Base-by-base conservation (phyloP, 768 basidiomycete genomes). In the Gloeostereum incarnatum region DNA sequence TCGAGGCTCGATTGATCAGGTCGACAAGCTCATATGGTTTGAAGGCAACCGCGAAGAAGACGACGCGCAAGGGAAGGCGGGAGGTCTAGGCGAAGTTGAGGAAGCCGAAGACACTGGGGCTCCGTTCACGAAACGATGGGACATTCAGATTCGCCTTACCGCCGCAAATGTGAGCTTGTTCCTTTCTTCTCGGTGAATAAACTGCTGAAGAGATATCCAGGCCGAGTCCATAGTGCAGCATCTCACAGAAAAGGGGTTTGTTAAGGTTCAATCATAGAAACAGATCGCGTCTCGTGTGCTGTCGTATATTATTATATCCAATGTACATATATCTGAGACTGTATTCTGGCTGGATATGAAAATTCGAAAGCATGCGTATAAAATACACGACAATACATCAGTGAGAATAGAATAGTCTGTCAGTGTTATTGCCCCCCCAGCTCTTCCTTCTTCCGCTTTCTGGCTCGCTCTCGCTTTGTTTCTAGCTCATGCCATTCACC, bases 401-500 rank as follows among this genome's bases (percentile, higher is more conserved):
- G 21, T 13, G 22, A 34, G n/a, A n/a, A n/a, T n/a, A n/a, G n/a
- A n/a, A n/a, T n/a, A n/a, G n/a, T n/a, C n/a, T n/a, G n/a, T n/a
- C n/a, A n/a, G n/a, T n/a, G n/a, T n/a, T n/a, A n/a, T 35, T 45
- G 38, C 13, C 20, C 35, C 32, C 26, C 27, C 35, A 42, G 35
- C 38, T 38, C 39, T 32, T 46, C 46, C 68, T 73, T 82, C 62
- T 73, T 73, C 55, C 77, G 69, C 59, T 84, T 83, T 63, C 78
- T 86, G 41, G 83, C 81, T 27, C 89, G 73, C 62, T 97, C 91
- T 40, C 81, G 72, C 59, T 97, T 99, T 9, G 89, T 87, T 57
- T 97, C 93, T 45, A 93, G 69, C 58, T 99, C 96, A 59, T 99
- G 96, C 88, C 93, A 97, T 57, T 98, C 96, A 31, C 96, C 94